Conservation (phyloP, 2,329 filamentous ascomycete genomes). For the Botrytis pseudocinerea region DNA sequence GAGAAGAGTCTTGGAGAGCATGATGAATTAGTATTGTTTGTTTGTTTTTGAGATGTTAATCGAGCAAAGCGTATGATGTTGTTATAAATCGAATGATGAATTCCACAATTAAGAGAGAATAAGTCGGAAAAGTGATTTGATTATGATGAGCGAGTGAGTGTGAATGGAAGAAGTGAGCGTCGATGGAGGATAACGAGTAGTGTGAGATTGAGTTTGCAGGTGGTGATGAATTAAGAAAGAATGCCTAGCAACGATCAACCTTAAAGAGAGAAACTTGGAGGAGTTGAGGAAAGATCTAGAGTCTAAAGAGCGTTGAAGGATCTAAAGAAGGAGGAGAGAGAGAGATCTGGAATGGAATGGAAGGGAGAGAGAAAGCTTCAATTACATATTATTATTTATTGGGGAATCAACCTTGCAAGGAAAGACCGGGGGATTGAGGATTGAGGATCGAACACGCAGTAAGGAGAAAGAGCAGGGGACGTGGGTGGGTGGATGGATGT, state of each 20-base stretch:
- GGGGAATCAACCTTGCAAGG: background rate
- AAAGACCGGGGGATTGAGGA: background rate
- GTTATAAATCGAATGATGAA: conserved; percentile 2
- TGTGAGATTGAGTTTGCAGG: background rate
- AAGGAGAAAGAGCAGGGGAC: background rate
- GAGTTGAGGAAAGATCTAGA: background rate
- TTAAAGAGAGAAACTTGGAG: background rate
- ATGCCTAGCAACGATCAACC: background rate
- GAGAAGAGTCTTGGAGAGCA: conserved; percentile 36
- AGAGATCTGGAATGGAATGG: background rate
- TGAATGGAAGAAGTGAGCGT: background rate
- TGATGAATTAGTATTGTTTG: conserved; percentile 24
- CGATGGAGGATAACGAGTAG: background rate
- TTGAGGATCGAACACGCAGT: background rate
- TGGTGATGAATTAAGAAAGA: conserved; percentile 3
- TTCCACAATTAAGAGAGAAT: conserved; percentile 11
- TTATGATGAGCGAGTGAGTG: conserved; percentile 4
- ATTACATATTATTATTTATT: conserved; percentile 13
- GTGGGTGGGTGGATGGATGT: background rate
- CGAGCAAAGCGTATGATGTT: conserved; percentile 5
- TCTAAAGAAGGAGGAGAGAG: background rate
- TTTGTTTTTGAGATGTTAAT: conserved; percentile 13
- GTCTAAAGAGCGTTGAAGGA: background rate
- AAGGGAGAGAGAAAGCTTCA: background rate
- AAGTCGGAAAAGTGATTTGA: background rate